These are phyloP conservation scores for Albatrellus ellisii DNA, from an alignment of 768 basidiomycete genomes.

Conservation along the genomic window DNA sequence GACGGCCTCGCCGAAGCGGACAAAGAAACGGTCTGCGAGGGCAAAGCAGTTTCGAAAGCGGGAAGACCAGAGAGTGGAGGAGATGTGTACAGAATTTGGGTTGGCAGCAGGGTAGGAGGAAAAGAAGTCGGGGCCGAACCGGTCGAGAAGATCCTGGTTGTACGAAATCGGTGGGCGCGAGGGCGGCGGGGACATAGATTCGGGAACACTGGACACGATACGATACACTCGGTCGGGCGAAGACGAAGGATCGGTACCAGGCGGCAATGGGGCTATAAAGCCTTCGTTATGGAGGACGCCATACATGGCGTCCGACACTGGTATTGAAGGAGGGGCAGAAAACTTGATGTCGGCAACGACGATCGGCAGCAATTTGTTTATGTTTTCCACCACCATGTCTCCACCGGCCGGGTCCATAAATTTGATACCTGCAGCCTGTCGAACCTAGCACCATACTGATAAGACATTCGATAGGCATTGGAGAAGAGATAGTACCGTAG, in stretches of 20 bases:
- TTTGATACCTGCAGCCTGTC: background rate
- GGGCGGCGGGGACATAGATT: background rate
- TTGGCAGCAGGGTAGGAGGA: background rate
- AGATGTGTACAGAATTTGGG: background rate
- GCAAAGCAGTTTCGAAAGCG: background rate
- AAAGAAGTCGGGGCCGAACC: background rate
- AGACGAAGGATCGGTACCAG: background rate
- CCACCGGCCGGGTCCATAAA: background rate
- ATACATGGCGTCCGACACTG: background rate
- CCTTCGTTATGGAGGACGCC: background rate
- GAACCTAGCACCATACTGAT: background rate
- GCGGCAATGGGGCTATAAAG: background rate
- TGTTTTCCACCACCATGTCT: background rate
- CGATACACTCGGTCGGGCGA: background rate
- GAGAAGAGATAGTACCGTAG: background rate
- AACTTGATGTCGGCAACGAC: background rate
- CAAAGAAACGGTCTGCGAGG: background rate
- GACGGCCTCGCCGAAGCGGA: constrained; percentile 7
- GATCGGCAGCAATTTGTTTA: background rate
- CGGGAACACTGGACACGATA: background rate
- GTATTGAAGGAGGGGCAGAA: background rate
- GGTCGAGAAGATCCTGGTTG: background rate
- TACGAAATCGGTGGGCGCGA: background rate
- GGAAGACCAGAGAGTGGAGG: background rate
- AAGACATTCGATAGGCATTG: background rate